A percentile compares a stretch with the other conserved stretches of the same genome.
phyloP scores from a whole-genome alignment of 108 stramenopile genomes.

The Mediolabrus comicus region DNA sequence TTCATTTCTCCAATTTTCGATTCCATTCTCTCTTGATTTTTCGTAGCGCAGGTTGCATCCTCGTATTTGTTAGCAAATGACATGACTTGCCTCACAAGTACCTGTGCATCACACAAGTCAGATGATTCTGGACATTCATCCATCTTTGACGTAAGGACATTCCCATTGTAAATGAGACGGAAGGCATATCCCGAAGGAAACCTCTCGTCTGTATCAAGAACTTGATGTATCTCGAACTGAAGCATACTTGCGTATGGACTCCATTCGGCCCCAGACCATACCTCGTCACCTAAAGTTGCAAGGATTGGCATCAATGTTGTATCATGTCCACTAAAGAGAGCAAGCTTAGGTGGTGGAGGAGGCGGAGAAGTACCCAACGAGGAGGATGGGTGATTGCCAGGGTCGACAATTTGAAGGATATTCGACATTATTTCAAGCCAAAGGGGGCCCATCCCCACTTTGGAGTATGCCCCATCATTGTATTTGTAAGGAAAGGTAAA shows the following conservation, averaged over 20 bases:
- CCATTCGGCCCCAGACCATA: slow-evolving; percentile 75
- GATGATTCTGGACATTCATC: slow-evolving; percentile 48
- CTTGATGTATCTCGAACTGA: slow-evolving; percentile 64
- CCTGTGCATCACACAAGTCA: slow-evolving; percentile 63
- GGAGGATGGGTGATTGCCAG: slow-evolving; percentile 7
- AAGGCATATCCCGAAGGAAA: slow-evolving; percentile 59
- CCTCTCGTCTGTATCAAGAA: slow-evolving; percentile 11
- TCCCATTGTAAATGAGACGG: slow-evolving; percentile 79
- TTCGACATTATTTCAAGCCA: slow-evolving; percentile 43
- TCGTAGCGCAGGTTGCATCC: slow-evolving; percentile 42
- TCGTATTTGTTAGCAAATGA: slow-evolving; percentile 43
- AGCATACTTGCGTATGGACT: slow-evolving; percentile 83
- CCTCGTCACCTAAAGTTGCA: slow-evolving; percentile 61
- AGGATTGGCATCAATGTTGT: slow-evolving; percentile 84
- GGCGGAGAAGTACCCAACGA: not conserved
- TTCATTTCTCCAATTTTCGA: slow-evolving; percentile 15
- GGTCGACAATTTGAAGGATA: slow-evolving; percentile 47
- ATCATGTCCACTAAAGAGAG: slow-evolving; percentile 82
- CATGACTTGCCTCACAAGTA: slow-evolving; percentile 41
- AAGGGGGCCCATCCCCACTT: slow-evolving; percentile 51
- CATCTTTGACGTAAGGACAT: slow-evolving; percentile 59
- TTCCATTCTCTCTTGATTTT: not conserved
- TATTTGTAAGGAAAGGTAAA: slow-evolving; percentile 38
- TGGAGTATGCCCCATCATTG: slow-evolving; percentile 63
- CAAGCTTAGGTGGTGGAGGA: slow-evolving; percentile 38